Conservation (phyloP, 371 early-diverging fungal species). For the Mortierella sp. region DNA sequence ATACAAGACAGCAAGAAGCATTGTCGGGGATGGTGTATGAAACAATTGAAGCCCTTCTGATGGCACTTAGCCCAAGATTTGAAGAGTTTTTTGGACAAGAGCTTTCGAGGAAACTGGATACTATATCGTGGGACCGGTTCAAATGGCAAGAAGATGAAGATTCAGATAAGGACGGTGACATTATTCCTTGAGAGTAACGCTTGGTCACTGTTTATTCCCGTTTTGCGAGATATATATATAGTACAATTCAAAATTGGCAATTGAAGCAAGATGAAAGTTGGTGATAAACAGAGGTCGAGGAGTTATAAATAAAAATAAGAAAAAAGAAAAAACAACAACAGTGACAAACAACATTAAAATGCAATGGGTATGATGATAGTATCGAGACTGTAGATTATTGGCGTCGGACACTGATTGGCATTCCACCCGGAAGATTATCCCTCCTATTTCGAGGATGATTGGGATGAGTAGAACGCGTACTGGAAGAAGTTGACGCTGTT, state of each 20-base stretch:
- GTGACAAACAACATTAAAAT: too few relatives aligned
- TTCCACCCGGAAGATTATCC: slow-evolving; percentile 8
- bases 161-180: background rate
- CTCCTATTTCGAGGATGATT: slow-evolving; percentile 18
- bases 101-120: slow-evolving; percentile 21
- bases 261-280: background rate
- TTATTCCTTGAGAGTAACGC: background rate
- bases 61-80: slow-evolving; percentile 49
- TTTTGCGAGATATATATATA: background rate
- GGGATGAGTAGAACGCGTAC: slow-evolving; percentile 8
- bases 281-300: background rate
- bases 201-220: background rate
- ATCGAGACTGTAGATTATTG: background rate
- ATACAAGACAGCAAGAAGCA: slow-evolving; percentile 31
- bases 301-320: background rate
- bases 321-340: background rate
- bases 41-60: slow-evolving; percentile 44
- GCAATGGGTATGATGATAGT: background rate
- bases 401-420: slow-evolving; percentile 10
- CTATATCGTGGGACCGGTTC: slow-evolving; percentile 27
- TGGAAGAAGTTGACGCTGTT: background rate
- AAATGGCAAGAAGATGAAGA: background rate
- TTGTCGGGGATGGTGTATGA: slow-evolving; percentile 33
- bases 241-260: background rate
- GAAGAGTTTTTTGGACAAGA: slow-evolving; percentile 46